Percentiles rank a stretch among this genome's conserved stretches.
Evolutionary conservation across 164 flowering plant species (phyloP).

Genomic region (Magnolia sinica): DNA sequence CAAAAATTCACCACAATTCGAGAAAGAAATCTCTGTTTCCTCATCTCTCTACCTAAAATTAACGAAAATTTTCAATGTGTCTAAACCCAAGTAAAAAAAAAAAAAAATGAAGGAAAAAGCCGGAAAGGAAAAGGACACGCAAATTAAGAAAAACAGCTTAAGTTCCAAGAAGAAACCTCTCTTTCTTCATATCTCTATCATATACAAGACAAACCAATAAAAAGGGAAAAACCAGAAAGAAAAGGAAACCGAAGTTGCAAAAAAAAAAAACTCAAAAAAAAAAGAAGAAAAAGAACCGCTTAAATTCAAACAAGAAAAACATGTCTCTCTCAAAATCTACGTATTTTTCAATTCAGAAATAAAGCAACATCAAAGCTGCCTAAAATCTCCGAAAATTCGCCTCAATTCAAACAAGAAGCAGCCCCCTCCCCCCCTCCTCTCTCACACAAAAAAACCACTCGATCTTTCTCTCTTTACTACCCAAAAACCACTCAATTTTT

Average conservation of each 20-base stretch:
- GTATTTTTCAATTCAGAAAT: neutral
- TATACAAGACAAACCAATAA: neutral
- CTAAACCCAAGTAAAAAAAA: too few relatives aligned
- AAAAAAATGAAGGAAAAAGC: too few relatives aligned
- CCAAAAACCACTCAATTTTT: too few relatives aligned
- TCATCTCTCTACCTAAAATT: neutral
- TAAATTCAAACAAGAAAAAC: neutral
- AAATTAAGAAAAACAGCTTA: neutral
- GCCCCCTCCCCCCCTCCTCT: too few relatives aligned
- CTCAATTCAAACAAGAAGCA: neutral
- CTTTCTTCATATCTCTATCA: neutral
- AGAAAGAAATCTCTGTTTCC: neutral
- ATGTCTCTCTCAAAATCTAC: neutral
- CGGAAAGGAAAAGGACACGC: neutral
- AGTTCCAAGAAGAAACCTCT: neutral
- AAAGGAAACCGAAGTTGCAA: neutral
- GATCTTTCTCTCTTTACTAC: too few relatives aligned
- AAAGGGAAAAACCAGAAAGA: conserved; percentile 1
- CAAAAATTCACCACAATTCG: neutral
- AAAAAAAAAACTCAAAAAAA: neutral
- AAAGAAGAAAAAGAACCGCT: too few relatives aligned
- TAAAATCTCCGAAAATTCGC: neutral
- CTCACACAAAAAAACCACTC: too few relatives aligned
- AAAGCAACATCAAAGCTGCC: neutral
- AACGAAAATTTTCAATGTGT: neutral